Conservation (phyloP, 768 basidiomycete genomes). For the Tulasnella sp. region DNA sequence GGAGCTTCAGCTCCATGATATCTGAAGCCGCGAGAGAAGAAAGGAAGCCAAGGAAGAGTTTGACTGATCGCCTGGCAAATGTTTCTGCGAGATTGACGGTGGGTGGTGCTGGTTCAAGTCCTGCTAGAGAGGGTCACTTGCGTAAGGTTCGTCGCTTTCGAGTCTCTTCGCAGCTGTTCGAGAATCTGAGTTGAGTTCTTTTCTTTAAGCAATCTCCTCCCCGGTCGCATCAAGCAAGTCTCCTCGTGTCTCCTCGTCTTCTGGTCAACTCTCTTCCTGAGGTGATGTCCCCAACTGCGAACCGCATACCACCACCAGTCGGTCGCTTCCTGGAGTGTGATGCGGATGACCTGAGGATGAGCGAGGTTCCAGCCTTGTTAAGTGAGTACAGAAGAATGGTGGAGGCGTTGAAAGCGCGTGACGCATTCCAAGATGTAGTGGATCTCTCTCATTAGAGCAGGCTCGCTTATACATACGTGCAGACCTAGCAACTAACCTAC, state of each 20-base stretch:
- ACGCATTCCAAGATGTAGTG: conserved; percentile 37
- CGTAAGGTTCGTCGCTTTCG: conserved; percentile 13
- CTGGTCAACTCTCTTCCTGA: conserved; percentile 31
- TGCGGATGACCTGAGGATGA: conserved; percentile 64
- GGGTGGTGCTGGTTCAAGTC: conserved; percentile 17
- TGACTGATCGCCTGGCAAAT: conserved; percentile 72
- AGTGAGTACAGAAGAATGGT: conserved; percentile 72
- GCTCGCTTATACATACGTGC: too few relatives aligned
- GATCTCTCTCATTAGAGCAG: too few relatives aligned
- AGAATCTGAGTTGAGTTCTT: conserved; percentile 29
- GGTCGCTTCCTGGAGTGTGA: conserved; percentile 59
- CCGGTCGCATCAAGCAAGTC: conserved; percentile 27
- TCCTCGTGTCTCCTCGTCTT: conserved; percentile 10
- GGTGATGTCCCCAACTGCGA: conserved; percentile 31
- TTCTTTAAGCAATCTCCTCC: conserved; percentile 28
- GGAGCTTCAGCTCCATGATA: conserved; percentile 84
- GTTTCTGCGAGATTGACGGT: conserved; percentile 49
- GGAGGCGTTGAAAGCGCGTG: conserved; percentile 48
- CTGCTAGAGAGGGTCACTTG: conserved; percentile 3
- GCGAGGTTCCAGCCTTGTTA: conserved; percentile 71
- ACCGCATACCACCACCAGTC: conserved; percentile 47
- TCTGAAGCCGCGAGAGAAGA: conserved; percentile 27
- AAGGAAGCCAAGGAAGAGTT: conserved; percentile 44
- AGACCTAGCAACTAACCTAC: too few relatives aligned
- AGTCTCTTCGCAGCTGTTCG: not conserved